Base-by-base conservation (phyloP, 2,329 filamentous ascomycete species). In the Ophiostoma tasmaniense region DNA sequence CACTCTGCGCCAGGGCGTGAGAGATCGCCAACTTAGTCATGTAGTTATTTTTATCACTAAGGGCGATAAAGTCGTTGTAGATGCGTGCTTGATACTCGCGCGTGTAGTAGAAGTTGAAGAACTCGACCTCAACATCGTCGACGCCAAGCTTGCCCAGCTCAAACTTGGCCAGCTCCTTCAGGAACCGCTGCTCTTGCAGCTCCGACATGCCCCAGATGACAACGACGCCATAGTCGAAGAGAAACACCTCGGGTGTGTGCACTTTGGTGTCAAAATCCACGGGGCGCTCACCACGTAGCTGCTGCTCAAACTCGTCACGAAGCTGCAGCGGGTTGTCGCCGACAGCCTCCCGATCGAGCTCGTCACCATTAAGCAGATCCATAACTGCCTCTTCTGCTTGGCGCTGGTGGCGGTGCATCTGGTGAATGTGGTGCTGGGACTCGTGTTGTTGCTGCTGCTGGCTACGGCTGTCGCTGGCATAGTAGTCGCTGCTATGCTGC, bases 51-150 rank as follows among this genome's bases (percentile, higher is more conserved):
- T 96, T 97, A 75, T 98, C 94, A 66, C 93, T 86, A 71, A 99
- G 80, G 2, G 92, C 95, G 79, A 99, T 99, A 75, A 99, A 99
- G 79, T 99, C 95, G 79, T 99, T 99, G 85, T 99, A 99, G 78
- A 99, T 99, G 67, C 95, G 90, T 28, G 95, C 92, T 80, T 99
- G 96, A 78, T 99, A 99, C 77, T 98, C 94, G 75, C 91, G 87
- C 2, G 95, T 98, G 81, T 99, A 98, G 82, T 99, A 99, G 79
- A 98, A 99, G 78, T 99, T 99, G 84, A 99, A 99, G 76, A 94
- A 92, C 79, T 99, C 95, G 64, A 93, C 92, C 80, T 99, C 94
- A 37, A 97, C 89, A 74, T 97, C 92, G 76, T 96, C 93, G 13
- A 90, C 87, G 33, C 88, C 88, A 66, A 98, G 84, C 78, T 97